Base-by-base conservation (phyloP, 164 flowering plant species). In the Berberis thunbergii region DNA sequence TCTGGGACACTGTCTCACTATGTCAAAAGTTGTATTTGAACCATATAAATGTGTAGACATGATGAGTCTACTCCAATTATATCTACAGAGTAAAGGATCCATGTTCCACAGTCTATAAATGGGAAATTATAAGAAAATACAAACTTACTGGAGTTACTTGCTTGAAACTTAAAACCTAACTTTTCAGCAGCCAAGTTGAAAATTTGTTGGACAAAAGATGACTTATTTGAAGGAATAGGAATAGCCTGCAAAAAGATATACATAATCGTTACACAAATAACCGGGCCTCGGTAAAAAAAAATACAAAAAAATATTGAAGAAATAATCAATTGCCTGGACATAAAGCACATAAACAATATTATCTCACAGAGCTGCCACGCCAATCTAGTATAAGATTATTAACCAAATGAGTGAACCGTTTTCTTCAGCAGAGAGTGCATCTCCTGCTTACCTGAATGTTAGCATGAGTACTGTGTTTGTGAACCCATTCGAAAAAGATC, bases 401-500 rank as follows among this genome's bases (percentile, higher is more conserved):
- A 10, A n/a, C 55, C 57, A 50, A 12, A 60, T 58, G 41, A 45
- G 46, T 43, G 38, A 39, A 49, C 4, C 4, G 38, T 41, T 49
- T 41, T 41, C 8, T 52, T 10, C 3, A 3, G 4, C 11, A 2
- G 10, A 7, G 54, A 52, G 4, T 10, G 8, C 10, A 48, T 10
- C 9, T 3, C 6, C 39, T 12, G 41, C 54, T 46, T 75, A 91
- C 99, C 97, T 94, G 99, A 74, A 91, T 86, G 78, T 91, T 94
- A 67, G 96, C 96, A 87, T 91, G 99, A 70, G 83, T 81, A 40
- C 79, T 75, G 45, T 79, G 84, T 65, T 73, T 83, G 40, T 73
- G 85, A 68, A 86, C 69, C 89, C 85, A 85, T 73, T 94, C 97
- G 81, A 84, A 94, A 79, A 86, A 88, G 64, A 94, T 82, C 61